Evolutionary conservation across 2,329 filamentous ascomycete genomes (phyloP), one percentile per base, ranked within the genome.

Genomic region (Coleophoma crateriformis): DNA sequence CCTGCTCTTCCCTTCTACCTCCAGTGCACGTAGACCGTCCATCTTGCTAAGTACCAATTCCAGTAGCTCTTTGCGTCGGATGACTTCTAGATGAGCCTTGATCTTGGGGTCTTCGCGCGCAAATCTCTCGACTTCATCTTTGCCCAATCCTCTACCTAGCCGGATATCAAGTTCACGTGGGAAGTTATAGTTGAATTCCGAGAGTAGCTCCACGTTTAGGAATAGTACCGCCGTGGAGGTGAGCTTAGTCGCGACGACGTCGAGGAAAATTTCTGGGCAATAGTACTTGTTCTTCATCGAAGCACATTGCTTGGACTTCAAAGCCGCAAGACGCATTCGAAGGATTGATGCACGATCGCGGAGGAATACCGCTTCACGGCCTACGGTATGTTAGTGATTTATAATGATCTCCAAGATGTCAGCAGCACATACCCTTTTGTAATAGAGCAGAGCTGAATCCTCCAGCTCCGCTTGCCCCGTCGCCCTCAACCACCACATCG

Each of bases 131-230:
- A 97, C 81, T 61, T 97, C 85, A 6, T 84, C 82, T 49, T 87
- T 82, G 33, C 82, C 81, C 53, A 96, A 76, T 60, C 90, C 85
- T 22, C 90, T 82, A 42, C 92, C 90, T 11, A 99, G 84, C 33
- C 91, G 82, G 52, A 86, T 74, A 67, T 99, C 94, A 12, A 99
- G 79, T 65, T 96, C 90, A 37, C 94, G 82, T 0, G 94, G 94
- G 69, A 99, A 99, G 65, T 94, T 90, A 71, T 96, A 96, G 72
- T 96, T 96, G 67, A 97, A 99, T 64, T 99, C 95, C 2, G 88
- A 92, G 15, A 99, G 80, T 17, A 99, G 79, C 71, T 99, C 95
- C 11, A 97, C 94, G 63, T 99, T 96, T 32, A 99, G 79, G 76
- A 99, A 99, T 0, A 99, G 81, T 8, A 99, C 94, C 2, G 94